Evolutionary conservation across 1,139 yeast species (phyloP), one percentile per base, ranked within the genome.

Genomic region (Geotrichum reessii): DNA sequence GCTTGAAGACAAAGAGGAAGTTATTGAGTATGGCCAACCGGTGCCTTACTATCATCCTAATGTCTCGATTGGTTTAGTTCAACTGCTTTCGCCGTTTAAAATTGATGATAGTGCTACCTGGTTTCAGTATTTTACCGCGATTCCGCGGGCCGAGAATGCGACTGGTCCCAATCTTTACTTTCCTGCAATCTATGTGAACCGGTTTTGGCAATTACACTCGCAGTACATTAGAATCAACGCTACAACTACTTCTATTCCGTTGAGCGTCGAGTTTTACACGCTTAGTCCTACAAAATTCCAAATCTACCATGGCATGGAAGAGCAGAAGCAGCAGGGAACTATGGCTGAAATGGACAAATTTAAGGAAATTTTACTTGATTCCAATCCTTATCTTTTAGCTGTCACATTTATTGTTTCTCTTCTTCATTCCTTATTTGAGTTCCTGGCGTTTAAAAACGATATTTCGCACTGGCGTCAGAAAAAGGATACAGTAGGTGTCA

Each of bases 381-480:
- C 77, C 6, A 75, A 74, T 57, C 72, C 75, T n/a, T 72, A 69
- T 55, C 59, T 75, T 33, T 64, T 75, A 24, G 72, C 61, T 1
- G 58, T 73, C 28, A 75, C 78, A 1, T 64, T 70, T 22, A 61
- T 58, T n/a, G 77, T 74, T 7, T 67, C 77, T 0, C 40, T 74
- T 9, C 60, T 75, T 50, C 78, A 75, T 58, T 67, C 75, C 9
- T 52, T 75, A 17, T 70, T 75, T 61, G 78, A 75, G 58, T 69
- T 75, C 53, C 64, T 75, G 56, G 78, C 78, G 2, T 75, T 75
- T 66, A 75, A 75, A 63, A 74, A 66, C 60, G 76, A 74, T 58
- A 73, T 74, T 31, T 69, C 75, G 2, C 77, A 74, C 63, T 74
- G 76, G 76, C 69, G 63, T 49, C 67, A 71, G 62, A 74, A 73